These are phyloP conservation scores for Colletotrichum tabaci DNA, from an alignment of 2,329 filamentous ascomycete genomes.

Conservation along the genomic window DNA sequence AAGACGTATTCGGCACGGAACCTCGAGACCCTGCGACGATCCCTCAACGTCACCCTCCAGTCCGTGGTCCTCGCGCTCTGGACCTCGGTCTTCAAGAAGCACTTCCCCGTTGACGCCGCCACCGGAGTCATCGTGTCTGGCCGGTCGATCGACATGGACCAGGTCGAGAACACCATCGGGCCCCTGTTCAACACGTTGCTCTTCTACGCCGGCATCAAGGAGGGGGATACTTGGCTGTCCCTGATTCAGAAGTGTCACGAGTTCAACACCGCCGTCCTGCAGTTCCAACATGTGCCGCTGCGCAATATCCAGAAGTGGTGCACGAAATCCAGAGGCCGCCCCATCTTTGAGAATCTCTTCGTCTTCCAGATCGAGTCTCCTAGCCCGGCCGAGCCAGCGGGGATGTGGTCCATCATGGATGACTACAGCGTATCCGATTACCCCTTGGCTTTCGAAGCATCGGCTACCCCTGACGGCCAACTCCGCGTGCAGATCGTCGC, in stretches of 20 bases:
- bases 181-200: conserved; percentile 94
- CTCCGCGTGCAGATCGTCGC: conserved; percentile 74
- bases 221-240: conserved; percentile 69
- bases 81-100: conserved; percentile 72
- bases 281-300: conserved; percentile 85
- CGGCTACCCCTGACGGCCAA: conserved; percentile 62
- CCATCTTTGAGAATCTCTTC: conserved; percentile 86
- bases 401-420: conserved; percentile 70
- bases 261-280: conserved; percentile 77
- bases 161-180: conserved; percentile 78
- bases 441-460: conserved; percentile 83
- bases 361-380: conserved; percentile 76
- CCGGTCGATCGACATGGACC: conserved; percentile 77
- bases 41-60: conserved; percentile 82
- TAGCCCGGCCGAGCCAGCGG: conserved; percentile 37
- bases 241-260: conserved; percentile 77
- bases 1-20: conserved; percentile 40
- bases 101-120: conserved; percentile 63
- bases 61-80: conserved; percentile 84
- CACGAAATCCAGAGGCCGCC: conserved; percentile 58
- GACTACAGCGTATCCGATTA: conserved; percentile 73
- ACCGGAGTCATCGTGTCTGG: conserved; percentile 87
- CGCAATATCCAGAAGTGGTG: conserved; percentile 87
- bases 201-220: conserved; percentile 67
- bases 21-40: conserved; percentile 68